These are phyloP conservation scores for Aspergillus sp. DNA, from an alignment of 2,329 filamentous ascomycete species.

Conservation along the genomic window DNA sequence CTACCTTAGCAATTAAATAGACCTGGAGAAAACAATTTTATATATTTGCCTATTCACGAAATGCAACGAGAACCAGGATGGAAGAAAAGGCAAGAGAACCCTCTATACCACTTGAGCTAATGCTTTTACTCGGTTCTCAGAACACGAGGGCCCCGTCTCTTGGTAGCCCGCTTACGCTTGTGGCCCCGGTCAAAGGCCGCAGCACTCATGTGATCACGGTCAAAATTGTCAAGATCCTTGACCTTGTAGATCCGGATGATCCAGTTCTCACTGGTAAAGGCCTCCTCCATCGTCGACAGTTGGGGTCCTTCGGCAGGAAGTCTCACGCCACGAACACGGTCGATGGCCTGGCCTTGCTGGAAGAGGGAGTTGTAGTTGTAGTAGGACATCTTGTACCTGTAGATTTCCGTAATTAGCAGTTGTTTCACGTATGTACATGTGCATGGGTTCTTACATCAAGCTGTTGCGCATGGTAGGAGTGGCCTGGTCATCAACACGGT, in stretches of 20 bases:
- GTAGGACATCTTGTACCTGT: constrained; percentile 99
- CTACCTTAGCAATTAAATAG: neutral
- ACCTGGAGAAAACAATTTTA: constrained; percentile 2
- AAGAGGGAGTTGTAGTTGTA: constrained; percentile 94
- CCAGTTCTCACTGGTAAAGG: constrained; percentile 99
- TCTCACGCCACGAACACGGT: constrained; percentile 75
- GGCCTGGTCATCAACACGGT: constrained; percentile 85
- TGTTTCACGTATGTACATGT: neutral
- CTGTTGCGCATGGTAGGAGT: constrained; percentile 98
- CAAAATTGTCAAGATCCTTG: constrained; percentile 95
- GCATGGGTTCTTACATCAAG: constrained; percentile 67
- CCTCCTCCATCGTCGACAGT: constrained; percentile 86
- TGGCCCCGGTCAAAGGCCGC: constrained; percentile 47
- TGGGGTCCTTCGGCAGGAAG: constrained; percentile 79
- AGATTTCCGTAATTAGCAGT: constrained; percentile 9
- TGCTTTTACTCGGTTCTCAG: constrained; percentile 36
- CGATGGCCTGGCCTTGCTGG: constrained; percentile 79
- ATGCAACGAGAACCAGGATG: constrained; percentile 7
- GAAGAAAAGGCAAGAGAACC: constrained; percentile 4
- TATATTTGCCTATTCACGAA: constrained; percentile 7
- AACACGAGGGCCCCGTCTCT: constrained; percentile 38
- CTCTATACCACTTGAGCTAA: neutral
- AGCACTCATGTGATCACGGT: constrained; percentile 70
- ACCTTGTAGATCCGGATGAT: constrained; percentile 99
- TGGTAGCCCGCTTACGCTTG: constrained; percentile 46